phyloP scores from a whole-genome alignment of 257 asterid species.

The Solanum clarkiae region DNA sequence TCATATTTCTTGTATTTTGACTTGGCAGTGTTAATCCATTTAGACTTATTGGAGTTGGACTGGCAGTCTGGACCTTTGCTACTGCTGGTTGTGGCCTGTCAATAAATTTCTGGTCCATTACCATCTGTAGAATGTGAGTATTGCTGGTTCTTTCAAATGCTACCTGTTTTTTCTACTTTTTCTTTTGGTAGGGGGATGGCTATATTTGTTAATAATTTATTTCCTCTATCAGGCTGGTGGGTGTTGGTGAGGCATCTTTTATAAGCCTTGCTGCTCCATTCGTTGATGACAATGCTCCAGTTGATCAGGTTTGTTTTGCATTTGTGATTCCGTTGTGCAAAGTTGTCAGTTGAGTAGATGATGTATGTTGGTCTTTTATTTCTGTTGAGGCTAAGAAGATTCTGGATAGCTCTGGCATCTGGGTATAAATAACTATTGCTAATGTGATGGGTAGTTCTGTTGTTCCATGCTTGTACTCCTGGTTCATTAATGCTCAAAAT shows the following conservation, averaged over 20 bases:
- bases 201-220: not conserved
- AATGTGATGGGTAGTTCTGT: not conserved
- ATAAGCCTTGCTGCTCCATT: slow-evolving; percentile 98
- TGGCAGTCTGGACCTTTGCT: slow-evolving; percentile 71
- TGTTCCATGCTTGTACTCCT: not conserved
- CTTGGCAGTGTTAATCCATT: slow-evolving; percentile 66
- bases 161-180: not conserved
- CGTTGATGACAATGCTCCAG: slow-evolving; percentile 96
- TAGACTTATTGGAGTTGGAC: slow-evolving; percentile 76
- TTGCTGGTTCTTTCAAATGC: not conserved
- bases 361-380: not conserved
- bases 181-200: not conserved
- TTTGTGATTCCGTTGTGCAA: not conserved
- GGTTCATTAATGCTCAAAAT: not conserved
- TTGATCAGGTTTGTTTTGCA: slow-evolving; percentile 44
- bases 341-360: not conserved
- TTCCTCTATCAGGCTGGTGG: slow-evolving; percentile 61
- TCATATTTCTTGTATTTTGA: slow-evolving; percentile 3
- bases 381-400: not conserved
- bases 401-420: not conserved
- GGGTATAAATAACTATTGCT: not conserved
- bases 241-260: slow-evolving; percentile 99
- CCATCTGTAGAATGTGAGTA: slow-evolving; percentile 61
- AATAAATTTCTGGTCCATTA: slow-evolving; percentile 50
- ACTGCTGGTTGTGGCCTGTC: slow-evolving; percentile 69